Evolutionary conservation across 2,329 filamentous ascomycete species (phyloP).

Genomic region (Fusarium buharicum): DNA sequence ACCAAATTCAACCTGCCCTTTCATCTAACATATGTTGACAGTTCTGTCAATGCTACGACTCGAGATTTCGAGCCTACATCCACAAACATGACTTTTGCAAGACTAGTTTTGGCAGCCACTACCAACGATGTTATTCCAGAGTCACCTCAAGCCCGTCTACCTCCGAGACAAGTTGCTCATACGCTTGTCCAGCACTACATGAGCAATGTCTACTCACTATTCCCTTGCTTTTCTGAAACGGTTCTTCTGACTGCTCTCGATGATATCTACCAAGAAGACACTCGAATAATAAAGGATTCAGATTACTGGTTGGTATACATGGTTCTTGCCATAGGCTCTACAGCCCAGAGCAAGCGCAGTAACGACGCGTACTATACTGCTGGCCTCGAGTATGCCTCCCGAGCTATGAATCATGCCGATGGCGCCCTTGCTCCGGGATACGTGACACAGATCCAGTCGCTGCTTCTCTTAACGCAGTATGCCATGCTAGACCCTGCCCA

Average conservation of each 20-base stretch:
- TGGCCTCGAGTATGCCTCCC: constrained; percentile 66
- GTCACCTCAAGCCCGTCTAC: constrained; percentile 70
- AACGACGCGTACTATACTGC: constrained; percentile 71
- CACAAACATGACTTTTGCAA: constrained; percentile 90
- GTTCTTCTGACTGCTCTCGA: constrained; percentile 81
- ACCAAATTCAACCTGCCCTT: background rate
- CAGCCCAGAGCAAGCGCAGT: constrained; percentile 75
- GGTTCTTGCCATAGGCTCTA: constrained; percentile 85
- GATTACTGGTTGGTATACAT: constrained; percentile 91
- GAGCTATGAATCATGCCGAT: constrained; percentile 81
- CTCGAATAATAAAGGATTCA: constrained; percentile 69
- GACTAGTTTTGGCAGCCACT: constrained; percentile 85
- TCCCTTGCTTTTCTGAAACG: constrained; percentile 85
- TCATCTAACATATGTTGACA: constrained; percentile 50
- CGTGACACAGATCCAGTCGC: constrained; percentile 84
- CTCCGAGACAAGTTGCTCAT: constrained; percentile 74
- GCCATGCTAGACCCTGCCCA: constrained; percentile 89
- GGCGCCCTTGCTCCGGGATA: constrained; percentile 87
- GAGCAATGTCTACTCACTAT: constrained; percentile 79
- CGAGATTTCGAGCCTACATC: constrained; percentile 92
- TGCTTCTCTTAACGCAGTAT: constrained; percentile 88
- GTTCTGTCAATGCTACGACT: constrained; percentile 92
- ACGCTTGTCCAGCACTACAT: constrained; percentile 85
- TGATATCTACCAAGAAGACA: constrained; percentile 79
- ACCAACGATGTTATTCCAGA: constrained; percentile 77